Conservation (phyloP, 1,139 yeast species). For the Cylindricascospora bacillispora region DNA sequence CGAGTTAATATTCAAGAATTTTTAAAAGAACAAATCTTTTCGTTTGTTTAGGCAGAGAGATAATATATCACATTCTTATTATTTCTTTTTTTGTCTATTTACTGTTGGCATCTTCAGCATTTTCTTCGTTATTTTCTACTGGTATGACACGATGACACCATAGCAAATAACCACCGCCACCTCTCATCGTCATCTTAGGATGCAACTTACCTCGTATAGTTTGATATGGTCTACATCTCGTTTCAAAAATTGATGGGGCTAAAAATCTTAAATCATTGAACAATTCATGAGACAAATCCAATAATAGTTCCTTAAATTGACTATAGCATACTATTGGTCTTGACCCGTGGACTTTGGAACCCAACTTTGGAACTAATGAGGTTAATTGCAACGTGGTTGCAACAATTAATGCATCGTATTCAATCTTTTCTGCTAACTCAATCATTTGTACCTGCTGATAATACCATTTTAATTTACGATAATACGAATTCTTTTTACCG, state of each 20-base stretch:
- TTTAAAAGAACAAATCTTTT: no score
- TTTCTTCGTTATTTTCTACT: conserved; percentile 28
- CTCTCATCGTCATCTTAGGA: conserved; percentile 87
- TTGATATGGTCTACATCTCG: conserved; percentile 78
- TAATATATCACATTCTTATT: no score
- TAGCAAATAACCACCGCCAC: conserved; percentile 82
- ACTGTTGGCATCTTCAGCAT: conserved; percentile 3
- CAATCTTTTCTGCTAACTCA: conserved; percentile 35
- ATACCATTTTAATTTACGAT: conserved; percentile 37
- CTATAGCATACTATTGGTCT: conserved; percentile 74
- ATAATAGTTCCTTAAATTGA: conserved; percentile 66
- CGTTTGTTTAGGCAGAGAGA: no score
- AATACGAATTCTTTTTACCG: conserved; percentile 52
- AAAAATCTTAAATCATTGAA: conserved; percentile 55
- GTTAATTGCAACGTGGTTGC: conserved; percentile 65
- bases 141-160: conserved; percentile 77
- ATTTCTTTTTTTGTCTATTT: no score
- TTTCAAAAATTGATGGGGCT: conserved; percentile 75
- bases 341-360: conserved; percentile 70
- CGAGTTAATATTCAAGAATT: neutral
- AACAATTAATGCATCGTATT: conserved; percentile 67
- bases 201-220: conserved; percentile 90
- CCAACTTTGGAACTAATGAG: conserved; percentile 45
- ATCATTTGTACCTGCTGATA: conserved; percentile 40
- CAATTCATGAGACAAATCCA: conserved; percentile 59